Evolutionary conservation across 1,139 yeast genomes (phyloP).

Genomic region (Magnusiomyces fungicola): DNA sequence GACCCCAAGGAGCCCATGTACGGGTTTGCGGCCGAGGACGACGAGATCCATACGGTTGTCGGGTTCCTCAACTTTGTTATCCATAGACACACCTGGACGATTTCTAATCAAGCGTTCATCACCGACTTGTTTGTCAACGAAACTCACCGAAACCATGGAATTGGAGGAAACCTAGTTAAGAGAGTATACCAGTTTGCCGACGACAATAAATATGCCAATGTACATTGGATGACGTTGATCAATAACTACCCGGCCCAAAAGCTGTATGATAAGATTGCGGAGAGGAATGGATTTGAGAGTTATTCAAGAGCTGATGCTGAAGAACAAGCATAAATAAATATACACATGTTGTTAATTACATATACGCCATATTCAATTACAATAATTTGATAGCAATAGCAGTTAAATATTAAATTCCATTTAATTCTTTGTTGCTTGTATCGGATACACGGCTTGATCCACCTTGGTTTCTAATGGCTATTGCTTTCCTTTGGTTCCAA

Average conservation of each 20-base stretch:
- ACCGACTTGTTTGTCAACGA: conserved; percentile 40
- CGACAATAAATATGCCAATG: conserved; percentile 30
- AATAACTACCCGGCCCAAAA: conserved; percentile 54
- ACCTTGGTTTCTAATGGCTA: too few species aligned
- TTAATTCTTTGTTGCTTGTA: too few species aligned
- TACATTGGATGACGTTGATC: conserved; percentile 51
- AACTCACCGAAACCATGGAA: conserved; percentile 38
- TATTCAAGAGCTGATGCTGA: conserved; percentile 26
- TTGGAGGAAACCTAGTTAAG: conserved; percentile 43
- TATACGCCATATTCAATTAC: too few species aligned
- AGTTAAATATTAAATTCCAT: too few species aligned
- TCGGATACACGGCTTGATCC: too few species aligned
- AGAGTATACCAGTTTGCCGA: conserved; percentile 45
- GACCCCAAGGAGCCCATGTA: conserved; percentile 41
- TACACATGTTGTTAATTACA: too few species aligned
- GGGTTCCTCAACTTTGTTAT: conserved; percentile 45
- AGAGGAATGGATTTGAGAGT: conserved; percentile 39
- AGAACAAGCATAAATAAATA: too few species aligned
- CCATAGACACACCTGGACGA: conserved; percentile 46
- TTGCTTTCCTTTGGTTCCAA: too few species aligned
- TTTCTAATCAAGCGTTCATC: conserved; percentile 39
- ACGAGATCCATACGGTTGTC: conserved; percentile 26
- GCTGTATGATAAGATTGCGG: conserved; percentile 49
- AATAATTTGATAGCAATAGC: too few species aligned
- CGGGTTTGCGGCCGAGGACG: conserved; percentile 19